Base-by-base conservation (phyloP, 345 rosid genomes). In the Gossypium australe region DNA sequence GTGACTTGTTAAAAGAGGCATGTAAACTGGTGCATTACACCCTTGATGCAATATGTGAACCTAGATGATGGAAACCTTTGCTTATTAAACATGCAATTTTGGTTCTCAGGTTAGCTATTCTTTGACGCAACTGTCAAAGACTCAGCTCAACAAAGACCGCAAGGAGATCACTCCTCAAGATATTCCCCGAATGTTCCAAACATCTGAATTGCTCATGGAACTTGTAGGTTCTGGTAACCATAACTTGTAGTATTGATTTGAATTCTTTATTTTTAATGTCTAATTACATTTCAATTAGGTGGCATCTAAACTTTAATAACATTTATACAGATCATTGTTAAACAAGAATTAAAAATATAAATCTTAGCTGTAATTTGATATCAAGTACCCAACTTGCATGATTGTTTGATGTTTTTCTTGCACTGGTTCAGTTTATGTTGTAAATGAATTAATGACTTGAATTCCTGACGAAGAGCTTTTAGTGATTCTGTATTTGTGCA, bases 1-100 rank as follows among this genome's bases (percentile, higher is more conserved):
- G 97, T 52, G 99, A 95, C 76, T 83, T 93, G 62, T 82, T 95
- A 75, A 95, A 88, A 86, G 94, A 93, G 97, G 98, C 91, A 85
- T 75, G 34, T 38, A 68, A 24, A 63, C 72, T 76, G 45, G 63
- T 63, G 13, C 59, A 71, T 77, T 70, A 29, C 75, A 63, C 52
- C 65, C 29, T 67, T 34, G 60, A 34, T n/a, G 16, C 51, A 44
- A 48, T 57, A n/a, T 58, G 52, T 44, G 56, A 20, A 44, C 74
- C 57, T 20, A n/a, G 57, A 56, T 74, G 58, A 52, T 78, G 69
- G 75, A 71, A 72, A 74, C 17, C 34, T 76, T 58, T 67, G 29
- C 67, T 73, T 80, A 75, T 82, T 56, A 67, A 52, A 3, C 78
- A 71, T 76, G 70, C 56, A 60, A 64, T 73, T 77, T 71, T 80